These are phyloP conservation scores for Leptomonas seymouri DNA, from an alignment of 208 protist species.

Conservation along the genomic window DNA sequence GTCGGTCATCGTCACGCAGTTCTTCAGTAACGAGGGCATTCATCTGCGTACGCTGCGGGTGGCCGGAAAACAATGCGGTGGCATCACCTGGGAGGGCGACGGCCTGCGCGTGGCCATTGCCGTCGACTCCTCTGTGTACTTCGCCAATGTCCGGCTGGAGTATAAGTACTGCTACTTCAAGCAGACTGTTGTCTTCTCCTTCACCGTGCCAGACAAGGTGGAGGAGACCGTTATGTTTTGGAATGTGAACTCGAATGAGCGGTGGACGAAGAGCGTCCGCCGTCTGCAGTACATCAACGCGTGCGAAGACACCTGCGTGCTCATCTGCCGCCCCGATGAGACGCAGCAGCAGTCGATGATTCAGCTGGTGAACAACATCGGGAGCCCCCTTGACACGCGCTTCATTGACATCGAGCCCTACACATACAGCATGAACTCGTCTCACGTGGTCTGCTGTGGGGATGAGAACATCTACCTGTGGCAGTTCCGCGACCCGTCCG, in stretches of 20 bases:
- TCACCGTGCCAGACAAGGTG: conserved; percentile 85
- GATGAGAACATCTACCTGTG: conserved; percentile 95
- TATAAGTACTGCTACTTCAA: conserved; percentile 96
- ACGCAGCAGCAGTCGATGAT: conserved; percentile 69
- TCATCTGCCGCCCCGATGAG: conserved; percentile 81
- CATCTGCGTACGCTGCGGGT: conserved; percentile 94
- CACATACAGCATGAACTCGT: conserved; percentile 89
- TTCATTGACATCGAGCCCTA: conserved; percentile 92
- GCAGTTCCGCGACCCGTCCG: conserved; percentile 92
- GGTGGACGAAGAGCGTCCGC: conserved; percentile 89
- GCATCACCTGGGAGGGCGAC: conserved; percentile 94
- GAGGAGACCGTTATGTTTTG: conserved; percentile 96
- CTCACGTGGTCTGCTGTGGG: conserved; percentile 91
- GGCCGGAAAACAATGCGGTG: conserved; percentile 80
- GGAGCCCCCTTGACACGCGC: conserved; percentile 92
- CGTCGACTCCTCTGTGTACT: conserved; percentile 96
- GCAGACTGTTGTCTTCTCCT: conserved; percentile 94
- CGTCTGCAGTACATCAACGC: conserved; percentile 81
- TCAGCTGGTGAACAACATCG: conserved; percentile 96
- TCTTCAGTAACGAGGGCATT: conserved; percentile 92
- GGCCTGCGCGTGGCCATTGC: conserved; percentile 95
- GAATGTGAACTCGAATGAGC: conserved; percentile 93
- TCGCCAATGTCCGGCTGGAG: conserved; percentile 96
- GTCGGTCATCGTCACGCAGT: conserved; percentile 87
- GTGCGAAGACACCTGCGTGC: conserved; percentile 85